Conservation (phyloP, 1,284 basidiomycete species). For the Volvariella volvacea region DNA sequence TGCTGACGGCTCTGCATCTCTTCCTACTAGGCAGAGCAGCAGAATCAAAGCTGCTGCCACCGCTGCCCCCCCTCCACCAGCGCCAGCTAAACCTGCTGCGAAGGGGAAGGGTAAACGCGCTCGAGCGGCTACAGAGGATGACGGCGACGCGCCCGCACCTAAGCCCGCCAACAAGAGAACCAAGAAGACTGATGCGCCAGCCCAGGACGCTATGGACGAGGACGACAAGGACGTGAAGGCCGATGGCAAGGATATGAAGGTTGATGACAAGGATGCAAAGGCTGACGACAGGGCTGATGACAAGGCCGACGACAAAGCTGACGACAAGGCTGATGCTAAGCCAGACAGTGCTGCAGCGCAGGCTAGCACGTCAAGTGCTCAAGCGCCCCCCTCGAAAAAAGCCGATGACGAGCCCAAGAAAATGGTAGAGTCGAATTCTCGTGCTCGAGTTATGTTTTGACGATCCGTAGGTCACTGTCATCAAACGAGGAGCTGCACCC, state of each 20-base stretch:
- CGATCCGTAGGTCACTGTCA: constrained; percentile 39
- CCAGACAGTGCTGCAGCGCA: constrained; percentile 10
- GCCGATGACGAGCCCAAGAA: constrained; percentile 23
- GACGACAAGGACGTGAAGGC: constrained; percentile 11
- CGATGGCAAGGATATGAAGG: not conserved
- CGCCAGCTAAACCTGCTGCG: constrained; percentile 11
- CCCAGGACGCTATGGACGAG: constrained; percentile 12
- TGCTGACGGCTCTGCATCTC: constrained; percentile 16
- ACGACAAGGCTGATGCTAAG: constrained; percentile 16
- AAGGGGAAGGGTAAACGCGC: constrained; percentile 22
- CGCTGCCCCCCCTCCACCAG: constrained; percentile 11
- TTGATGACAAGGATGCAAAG: not conserved
- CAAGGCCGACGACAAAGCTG: constrained; percentile 12
- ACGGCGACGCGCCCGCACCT: constrained; percentile 14
- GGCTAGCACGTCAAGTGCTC: constrained; percentile 1
- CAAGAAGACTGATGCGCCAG: constrained; percentile 14
- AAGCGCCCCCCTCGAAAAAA: constrained; percentile 10
- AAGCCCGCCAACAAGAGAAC: constrained; percentile 31
- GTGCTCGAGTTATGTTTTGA: not conserved
- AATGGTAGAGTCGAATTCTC: constrained; percentile 21
- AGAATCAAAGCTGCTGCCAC: constrained; percentile 9
- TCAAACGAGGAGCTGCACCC: constrained; percentile 55
- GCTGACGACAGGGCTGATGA: not conserved
- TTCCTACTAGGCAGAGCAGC: constrained; percentile 22
- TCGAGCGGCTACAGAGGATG: constrained; percentile 15